Base-by-base conservation (phyloP, 768 basidiomycete species). In the Boletus rex-veris region DNA sequence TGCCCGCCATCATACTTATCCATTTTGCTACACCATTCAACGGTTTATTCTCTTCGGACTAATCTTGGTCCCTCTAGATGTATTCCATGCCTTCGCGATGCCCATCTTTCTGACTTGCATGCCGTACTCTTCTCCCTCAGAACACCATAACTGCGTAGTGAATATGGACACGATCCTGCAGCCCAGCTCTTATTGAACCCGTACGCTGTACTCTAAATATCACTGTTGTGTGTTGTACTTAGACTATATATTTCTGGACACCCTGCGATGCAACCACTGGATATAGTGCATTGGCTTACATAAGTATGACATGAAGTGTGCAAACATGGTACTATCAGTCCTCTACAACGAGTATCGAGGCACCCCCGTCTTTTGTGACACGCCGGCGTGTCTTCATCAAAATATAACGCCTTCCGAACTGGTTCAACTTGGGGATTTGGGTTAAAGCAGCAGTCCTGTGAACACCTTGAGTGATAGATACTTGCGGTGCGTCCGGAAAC, bases 361-460 rank as follows among this genome's bases (percentile, higher is more conserved):
- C 80, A 16, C 86, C 86, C 15, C 86, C 85, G 59, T 88, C 86
- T 10, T 67, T 66, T 0, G 86, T 88, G 26, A 88, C 73, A 14
- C 86, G 73, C 43, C 74, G 76, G 26, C 86, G 73, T 0, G 84
- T 85, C 64, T 85, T 84, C 63, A 85, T 74, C 19, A 85, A 52
- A 12, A 86, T 55, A 51, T 83, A 85, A 0, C 80, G 71, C 12
- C 86, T 77, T 4, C 86, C 84, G 47, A 85, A 78, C 11, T 77
- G 78, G 19, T 68, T 70, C 30, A 82, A 62, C 38, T 65, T 66
- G 0, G 68, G 58, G 26, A 73, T 54, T 36, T 62, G 61, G 46
- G 30, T 52, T 3, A 53, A 37, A 18, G 12, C 3, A 37, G 18
- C 31, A 6, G 18, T 2, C 55, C 57, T 59, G 30, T 38, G 54